phyloP scores from a whole-genome alignment of 1,139 yeast genomes.

The Magnusiomyces starmeri region DNA sequence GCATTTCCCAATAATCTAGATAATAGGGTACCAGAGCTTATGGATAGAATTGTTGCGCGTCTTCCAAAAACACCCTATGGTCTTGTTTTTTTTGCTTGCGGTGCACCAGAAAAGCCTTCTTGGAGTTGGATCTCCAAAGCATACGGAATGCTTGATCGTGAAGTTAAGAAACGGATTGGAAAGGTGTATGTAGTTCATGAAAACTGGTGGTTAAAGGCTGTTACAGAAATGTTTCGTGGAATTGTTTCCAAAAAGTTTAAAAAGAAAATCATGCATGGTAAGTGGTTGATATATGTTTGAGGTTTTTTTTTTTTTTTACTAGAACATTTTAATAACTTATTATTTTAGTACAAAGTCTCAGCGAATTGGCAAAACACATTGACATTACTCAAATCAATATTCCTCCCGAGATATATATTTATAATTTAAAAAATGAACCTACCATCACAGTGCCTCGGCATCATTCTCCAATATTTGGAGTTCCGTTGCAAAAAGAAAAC shows the following conservation, averaged over 20 bases:
- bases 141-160: slow-evolving; percentile 58
- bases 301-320: background rate
- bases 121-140: slow-evolving; percentile 81
- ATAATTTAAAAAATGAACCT: slow-evolving; percentile 37
- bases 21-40: slow-evolving; percentile 18
- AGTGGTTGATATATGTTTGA: background rate
- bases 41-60: slow-evolving; percentile 29
- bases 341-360: slow-evolving; percentile 43
- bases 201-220: slow-evolving; percentile 79
- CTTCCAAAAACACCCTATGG: slow-evolving; percentile 54
- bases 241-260: slow-evolving; percentile 44
- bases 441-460: slow-evolving; percentile 34
- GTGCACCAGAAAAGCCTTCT: slow-evolving; percentile 46
- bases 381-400: slow-evolving; percentile 75
- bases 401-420: slow-evolving; percentile 62
- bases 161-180: slow-evolving; percentile 46
- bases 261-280: slow-evolving; percentile 37
- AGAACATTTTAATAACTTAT: background rate
- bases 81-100: slow-evolving; percentile 69
- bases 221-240: slow-evolving; percentile 65
- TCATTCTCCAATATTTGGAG: slow-evolving; percentile 32
- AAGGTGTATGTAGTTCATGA: slow-evolving; percentile 82
- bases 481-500: slow-evolving; percentile 23
- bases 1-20: slow-evolving; percentile 40
- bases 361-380: slow-evolving; percentile 54